phyloP scores from a whole-genome alignment of 2,329 filamentous ascomycete species.

The Fusarium circinatum region DNA sequence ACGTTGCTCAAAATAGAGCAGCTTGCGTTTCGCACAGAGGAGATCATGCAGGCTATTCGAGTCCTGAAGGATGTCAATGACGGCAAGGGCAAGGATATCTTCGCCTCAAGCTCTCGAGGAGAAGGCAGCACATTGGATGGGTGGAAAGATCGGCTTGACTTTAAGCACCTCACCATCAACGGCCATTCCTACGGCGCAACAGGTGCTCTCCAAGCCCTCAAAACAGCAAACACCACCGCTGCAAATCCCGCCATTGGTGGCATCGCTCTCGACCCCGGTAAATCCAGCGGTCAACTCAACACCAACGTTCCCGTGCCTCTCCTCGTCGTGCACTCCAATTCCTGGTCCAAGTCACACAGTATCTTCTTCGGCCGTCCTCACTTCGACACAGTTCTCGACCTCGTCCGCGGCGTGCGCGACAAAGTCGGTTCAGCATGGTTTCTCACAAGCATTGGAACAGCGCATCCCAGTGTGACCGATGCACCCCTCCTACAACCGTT shows the following conservation, averaged over 20 bases:
- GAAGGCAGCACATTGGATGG: constrained; percentile 59
- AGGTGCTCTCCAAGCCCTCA: constrained; percentile 68
- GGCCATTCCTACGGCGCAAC: constrained; percentile 76
- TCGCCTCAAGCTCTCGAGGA: constrained; percentile 55
- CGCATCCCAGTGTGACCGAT: constrained; percentile 73
- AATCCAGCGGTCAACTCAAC: constrained; percentile 70
- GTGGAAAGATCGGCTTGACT: constrained; percentile 65
- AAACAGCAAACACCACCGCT: constrained; percentile 49
- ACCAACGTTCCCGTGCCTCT: constrained; percentile 66
- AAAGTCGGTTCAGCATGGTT: constrained; percentile 62
- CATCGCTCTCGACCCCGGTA: constrained; percentile 74
- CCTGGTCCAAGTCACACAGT: constrained; percentile 68
- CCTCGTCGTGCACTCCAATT: constrained; percentile 70
- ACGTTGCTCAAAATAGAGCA: constrained; percentile 56
- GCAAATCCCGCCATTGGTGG: constrained; percentile 60
- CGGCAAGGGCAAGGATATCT: constrained; percentile 50
- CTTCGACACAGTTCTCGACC: constrained; percentile 69
- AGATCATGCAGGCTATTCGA: constrained; percentile 58
- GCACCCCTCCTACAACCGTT: constrained; percentile 72
- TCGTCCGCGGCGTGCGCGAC: constrained; percentile 60
- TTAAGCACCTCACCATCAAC: constrained; percentile 63
- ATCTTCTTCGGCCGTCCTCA: constrained; percentile 72
- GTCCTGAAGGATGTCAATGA: constrained; percentile 55
- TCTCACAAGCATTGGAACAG: constrained; percentile 63
- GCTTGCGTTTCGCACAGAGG: constrained; percentile 61